Evolutionary conservation across 768 basidiomycete species (phyloP), one percentile per base, ranked within the genome.

Genomic region (Suillus bovinus): DNA sequence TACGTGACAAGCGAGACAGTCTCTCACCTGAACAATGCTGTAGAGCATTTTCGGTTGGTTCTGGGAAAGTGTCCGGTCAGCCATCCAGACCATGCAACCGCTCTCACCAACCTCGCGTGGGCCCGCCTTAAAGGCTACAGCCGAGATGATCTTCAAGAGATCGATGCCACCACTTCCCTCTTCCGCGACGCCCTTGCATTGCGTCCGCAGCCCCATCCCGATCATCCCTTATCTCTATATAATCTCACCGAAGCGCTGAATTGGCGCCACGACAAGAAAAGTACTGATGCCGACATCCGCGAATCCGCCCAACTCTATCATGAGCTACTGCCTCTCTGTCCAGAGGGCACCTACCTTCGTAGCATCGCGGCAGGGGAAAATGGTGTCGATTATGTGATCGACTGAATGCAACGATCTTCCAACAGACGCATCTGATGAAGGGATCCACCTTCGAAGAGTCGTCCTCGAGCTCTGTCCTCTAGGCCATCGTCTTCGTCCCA

Each of bases 191-290:
- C 65, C 17, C 53, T 69, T 9, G 38, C 42, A 13, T 47, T 65
- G 22, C 17, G 57, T 42, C 49, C 55, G 4, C 24, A 55, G 27
- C 39, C 47, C 58, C 57, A 67, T 50, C 50, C 66, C 20, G 36
- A 63, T 41, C 54, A 41, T 39, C 11, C 53, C 3, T 29, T 13
- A 22, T 27, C 59, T 27, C 52, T 70, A 20, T 52, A 61, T 24
- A 64, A 64, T 46, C 66, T 71, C n/a, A 64, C 60, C n/a, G 14
- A 44, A 33, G 61, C 61, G 0, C 46, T 70, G 17, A 42, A 0
- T n/a, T 27, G 24, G 34, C 63, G 50, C 34, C 64, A 68, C 58
- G 50, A 54, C 29, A 46, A 53, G 44, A 49, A 49, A 27, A 22
- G 59, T 5, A 22, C 65, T 3, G 24, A 36, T 5, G 60, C 44